Evolutionary conservation across 441 rosid genomes (phyloP).

Genomic region (Daphne laureola): DNA sequence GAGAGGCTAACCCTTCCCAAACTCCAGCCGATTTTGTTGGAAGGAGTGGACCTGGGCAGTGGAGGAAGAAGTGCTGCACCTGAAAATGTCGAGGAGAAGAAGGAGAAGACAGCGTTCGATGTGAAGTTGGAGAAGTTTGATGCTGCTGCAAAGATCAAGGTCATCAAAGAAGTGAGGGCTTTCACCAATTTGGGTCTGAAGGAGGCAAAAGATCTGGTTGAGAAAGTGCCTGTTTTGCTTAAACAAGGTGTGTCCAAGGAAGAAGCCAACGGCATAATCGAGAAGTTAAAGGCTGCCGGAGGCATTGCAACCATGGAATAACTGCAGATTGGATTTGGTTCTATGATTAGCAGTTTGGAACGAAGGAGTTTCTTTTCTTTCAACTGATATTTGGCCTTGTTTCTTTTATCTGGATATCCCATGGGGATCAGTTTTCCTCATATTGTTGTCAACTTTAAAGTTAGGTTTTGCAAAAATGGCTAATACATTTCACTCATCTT

Average conservation of each 20-base stretch:
- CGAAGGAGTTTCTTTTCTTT: no score
- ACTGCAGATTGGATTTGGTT: neutral
- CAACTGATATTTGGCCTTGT: no score
- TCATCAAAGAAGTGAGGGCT: conserved; percentile 50
- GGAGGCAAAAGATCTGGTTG: conserved; percentile 66
- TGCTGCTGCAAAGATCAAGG: conserved; percentile 47
- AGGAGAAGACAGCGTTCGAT: conserved; percentile 54
- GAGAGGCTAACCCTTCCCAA: conserved; percentile 31
- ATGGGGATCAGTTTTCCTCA: no score
- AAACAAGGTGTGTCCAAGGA: conserved; percentile 60
- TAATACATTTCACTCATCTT: no score
- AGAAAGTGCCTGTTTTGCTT: conserved; percentile 44
- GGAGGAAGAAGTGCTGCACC: conserved; percentile 28
- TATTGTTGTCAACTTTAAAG: no score
- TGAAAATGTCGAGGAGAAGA: conserved; percentile 33
- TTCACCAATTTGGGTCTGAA: conserved; percentile 52
- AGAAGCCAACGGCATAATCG: conserved; percentile 43
- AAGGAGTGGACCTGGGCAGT: conserved; percentile 34
- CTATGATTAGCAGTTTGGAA: no score
- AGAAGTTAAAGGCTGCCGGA: conserved; percentile 51
- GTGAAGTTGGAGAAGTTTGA: conserved; percentile 62
- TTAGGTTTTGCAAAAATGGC: no score
- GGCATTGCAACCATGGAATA: conserved; percentile 50
- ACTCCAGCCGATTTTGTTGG: conserved; percentile 31
- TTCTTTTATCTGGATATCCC: no score